Evolutionary conservation across 441 rosid genomes (phyloP), one percentile per base, ranked within the genome.

Genomic region (Aquilaria agallochum): DNA sequence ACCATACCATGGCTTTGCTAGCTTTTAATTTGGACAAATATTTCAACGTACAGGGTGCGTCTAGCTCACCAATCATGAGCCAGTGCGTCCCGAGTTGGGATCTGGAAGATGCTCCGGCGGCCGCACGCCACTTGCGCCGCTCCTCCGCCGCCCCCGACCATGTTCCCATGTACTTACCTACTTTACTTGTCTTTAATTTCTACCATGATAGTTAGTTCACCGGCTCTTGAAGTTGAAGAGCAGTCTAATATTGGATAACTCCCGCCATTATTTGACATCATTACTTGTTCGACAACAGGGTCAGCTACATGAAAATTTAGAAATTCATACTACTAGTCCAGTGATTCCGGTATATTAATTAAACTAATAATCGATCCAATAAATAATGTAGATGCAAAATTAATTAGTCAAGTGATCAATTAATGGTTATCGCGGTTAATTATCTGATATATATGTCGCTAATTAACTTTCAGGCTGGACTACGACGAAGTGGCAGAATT

Each of bases 21-120:
- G 27, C 27, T 20, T 20, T 20, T 20, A 20, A 20, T 20, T 20
- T 20, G 27, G 27, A 20, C 27, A 20, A 20, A 20, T 20, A 20
- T 20, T 20, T 20, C 27, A 20, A 20, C 27, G 27, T 20, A 20
- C 27, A 20, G 27, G 27, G 27, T 20, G 27, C 27, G 27, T 20
- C 27, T 20, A 20, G 27, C 27, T 20, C 42, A 36, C 42, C 42
- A 36, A 36, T 36, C 42, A 87, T 89, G 98, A 87, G 89, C 65
- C 98, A 82, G 81, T 83, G 98, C 67, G 95, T 92, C 66, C 96
- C 98, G 30, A 73, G 76, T 55, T 86, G 89, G 84, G 84, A 84
- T 68, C 68, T 78, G 54, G 84, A 86, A 42, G 86, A 86, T 3
- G 51, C 66, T 74, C 77, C 74, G 46, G 33, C 71, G 32, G 40